Evolutionary conservation across 1,284 basidiomycete genomes (phyloP), one percentile per base, ranked within the genome.

Genomic region (Macrocystidia cucumis): DNA sequence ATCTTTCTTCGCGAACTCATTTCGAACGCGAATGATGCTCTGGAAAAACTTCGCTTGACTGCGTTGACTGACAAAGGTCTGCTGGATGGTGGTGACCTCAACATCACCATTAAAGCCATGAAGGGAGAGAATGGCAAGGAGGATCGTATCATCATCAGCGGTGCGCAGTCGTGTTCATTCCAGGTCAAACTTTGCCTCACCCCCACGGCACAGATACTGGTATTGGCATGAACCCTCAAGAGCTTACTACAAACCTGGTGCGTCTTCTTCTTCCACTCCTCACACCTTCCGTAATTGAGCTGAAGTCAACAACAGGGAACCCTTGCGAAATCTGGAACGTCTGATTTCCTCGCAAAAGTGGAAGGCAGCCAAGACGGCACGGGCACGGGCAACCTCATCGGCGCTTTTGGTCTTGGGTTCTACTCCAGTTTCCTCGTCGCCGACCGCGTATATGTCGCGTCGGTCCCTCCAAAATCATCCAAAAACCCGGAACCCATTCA

Each of bases 341-440:
- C 83, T 6, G 93, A 97, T 40, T 97, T 96, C 58, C 71, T 96
- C 23, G 76, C 78, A n/a, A 72, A 72, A 49, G 83, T 89, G 17
- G 89, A 91, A 54, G 66, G 58, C 29, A 57, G 69, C 24, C n/a
- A n/a, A n/a, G 76, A 83, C 33, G 62, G 55, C 3, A 65, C 70
- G 12, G 66, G 55, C 12, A 68, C 67, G 37, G 70, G 84, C 42
- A 92, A 93, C 59, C 67, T 96, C 41, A 96, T 97, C 45, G 92
- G 92, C 33, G 85, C 89, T 25, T 91, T 92, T 51, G 89, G 90
- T 67, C 69, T 85, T 29, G 89, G 89, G 14, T 92, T 92, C 62
- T 91, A 91, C 60, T 84, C 78, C 57, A 85, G 82, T 48, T 97
- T 96, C 74, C 75, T 97, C 37, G 89, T 97, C 32, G 87, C 93